phyloP scores from a whole-genome alignment of 306 rosid species.

The Hippophae rhamnoides region DNA sequence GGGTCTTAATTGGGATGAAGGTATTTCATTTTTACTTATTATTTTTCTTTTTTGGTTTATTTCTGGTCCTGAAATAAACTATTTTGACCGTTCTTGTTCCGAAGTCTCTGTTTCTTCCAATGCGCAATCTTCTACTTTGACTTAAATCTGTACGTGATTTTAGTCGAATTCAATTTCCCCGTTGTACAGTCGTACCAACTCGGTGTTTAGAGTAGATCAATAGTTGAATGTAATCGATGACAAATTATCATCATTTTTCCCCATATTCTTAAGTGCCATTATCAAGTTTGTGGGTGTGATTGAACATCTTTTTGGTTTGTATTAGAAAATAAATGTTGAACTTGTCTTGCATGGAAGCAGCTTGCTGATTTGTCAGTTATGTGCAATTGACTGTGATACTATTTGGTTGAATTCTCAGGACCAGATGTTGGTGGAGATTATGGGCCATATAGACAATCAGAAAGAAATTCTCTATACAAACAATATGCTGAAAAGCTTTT shows the following conservation, averaged over 20 bases:
- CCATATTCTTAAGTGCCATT: neutral
- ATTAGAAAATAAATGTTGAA: neutral
- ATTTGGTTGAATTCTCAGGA: slow-evolving; percentile 37
- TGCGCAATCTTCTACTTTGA: neutral
- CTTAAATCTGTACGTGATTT: neutral
- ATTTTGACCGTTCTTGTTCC: neutral
- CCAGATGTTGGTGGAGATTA: slow-evolving; percentile 89
- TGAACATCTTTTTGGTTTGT: neutral
- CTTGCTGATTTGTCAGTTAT: neutral
- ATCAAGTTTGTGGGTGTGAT: neutral
- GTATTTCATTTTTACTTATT: slow-evolving; percentile 20
- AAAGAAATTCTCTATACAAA: slow-evolving; percentile 76
- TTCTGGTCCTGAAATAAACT: neutral
- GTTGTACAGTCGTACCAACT: too few species aligned
- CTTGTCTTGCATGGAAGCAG: neutral
- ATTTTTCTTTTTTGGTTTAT: neutral
- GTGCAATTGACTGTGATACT: slow-evolving; percentile 7
- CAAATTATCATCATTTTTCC: too few species aligned
- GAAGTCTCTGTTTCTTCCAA: neutral
- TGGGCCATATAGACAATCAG: slow-evolving; percentile 92
- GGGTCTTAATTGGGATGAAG: slow-evolving; percentile 95
- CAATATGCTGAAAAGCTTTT: slow-evolving; percentile 65
- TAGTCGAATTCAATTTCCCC: too few species aligned
- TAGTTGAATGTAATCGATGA: too few species aligned
- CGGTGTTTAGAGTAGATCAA: too few species aligned